Percentiles rank a stretch among this genome's conserved stretches.
These are phyloP conservation scores for Inga oerstediana DNA, from an alignment of 306 rosid species.

Conservation along the genomic window DNA sequence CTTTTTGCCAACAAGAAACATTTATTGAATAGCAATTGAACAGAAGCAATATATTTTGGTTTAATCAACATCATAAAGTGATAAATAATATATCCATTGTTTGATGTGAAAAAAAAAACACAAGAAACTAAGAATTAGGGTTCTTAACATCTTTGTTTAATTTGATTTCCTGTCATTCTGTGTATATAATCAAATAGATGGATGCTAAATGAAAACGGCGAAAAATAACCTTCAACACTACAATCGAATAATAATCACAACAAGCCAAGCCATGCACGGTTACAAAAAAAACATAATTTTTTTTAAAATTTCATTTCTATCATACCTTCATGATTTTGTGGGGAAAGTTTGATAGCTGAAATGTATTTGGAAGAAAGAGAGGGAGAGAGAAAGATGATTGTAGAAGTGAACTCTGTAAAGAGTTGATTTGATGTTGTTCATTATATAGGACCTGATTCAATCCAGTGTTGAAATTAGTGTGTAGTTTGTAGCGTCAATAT, in stretches of 20 bases:
- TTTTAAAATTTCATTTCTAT: neutral
- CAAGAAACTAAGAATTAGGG: no score
- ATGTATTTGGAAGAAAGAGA: neutral
- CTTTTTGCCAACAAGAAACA: neutral
- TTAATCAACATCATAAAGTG: neutral
- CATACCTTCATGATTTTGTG: neutral
- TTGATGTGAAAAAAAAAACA: no score
- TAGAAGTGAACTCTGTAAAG: neutral
- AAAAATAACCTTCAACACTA: neutral
- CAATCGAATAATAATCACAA: neutral
- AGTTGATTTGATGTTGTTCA: no score
- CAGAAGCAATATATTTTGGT: neutral
- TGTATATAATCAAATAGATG: neutral
- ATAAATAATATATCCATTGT: neutral
- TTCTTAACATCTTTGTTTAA: neutral
- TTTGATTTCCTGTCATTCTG: neutral
- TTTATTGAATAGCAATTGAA: neutral
- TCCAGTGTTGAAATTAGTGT: no score
- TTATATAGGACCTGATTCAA: no score
- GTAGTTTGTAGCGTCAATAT: no score
- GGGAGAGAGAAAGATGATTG: neutral
- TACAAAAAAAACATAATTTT: no score
- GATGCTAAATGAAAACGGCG: neutral
- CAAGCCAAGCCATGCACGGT: neutral
- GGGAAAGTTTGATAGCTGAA: neutral